phyloP scores from a whole-genome alignment of 2,329 filamentous ascomycete species.

The Bipolaris zeicola region DNA sequence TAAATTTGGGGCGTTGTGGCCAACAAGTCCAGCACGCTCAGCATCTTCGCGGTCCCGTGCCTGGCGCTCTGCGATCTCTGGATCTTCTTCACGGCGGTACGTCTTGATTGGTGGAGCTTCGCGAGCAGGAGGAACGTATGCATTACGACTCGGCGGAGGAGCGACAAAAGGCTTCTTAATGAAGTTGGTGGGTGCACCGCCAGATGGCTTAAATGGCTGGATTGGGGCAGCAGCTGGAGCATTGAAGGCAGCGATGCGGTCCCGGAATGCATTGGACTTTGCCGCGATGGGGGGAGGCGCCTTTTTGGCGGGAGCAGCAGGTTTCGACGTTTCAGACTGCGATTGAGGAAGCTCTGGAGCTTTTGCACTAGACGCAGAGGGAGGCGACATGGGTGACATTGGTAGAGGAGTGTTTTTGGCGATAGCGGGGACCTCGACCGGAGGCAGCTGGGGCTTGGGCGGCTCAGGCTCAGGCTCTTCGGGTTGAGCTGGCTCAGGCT shows the following conservation, averaged over 20 bases:
- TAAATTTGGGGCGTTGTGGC: constrained; percentile 47
- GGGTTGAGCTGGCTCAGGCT: constrained; percentile 26
- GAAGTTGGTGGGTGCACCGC: constrained; percentile 68
- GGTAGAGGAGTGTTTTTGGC: constrained; percentile 31
- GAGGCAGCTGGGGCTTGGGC: constrained; percentile 47
- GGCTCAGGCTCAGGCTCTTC: constrained; percentile 41
- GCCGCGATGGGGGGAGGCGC: constrained; percentile 71
- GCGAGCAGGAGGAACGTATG: constrained; percentile 79
- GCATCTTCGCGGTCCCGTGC: constrained; percentile 69
- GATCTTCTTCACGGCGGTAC: constrained; percentile 88
- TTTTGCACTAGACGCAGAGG: constrained; percentile 29
- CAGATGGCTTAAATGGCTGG: constrained; percentile 81
- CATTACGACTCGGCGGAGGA: constrained; percentile 88
- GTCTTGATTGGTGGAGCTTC: constrained; percentile 74
- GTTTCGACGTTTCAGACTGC: constrained; percentile 49
- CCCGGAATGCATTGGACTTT: constrained; percentile 89
- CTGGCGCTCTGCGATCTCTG: constrained; percentile 65
- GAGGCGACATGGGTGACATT: constrained; percentile 37
- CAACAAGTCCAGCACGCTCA: constrained; percentile 68
- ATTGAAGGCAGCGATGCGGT: constrained; percentile 97
- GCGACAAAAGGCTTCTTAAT: constrained; percentile 98
- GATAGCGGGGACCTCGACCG: constrained; percentile 38
- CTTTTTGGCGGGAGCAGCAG: constrained; percentile 52
- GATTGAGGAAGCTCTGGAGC: constrained; percentile 27
- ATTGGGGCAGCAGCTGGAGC: constrained; percentile 83